Percentiles rank a stretch among this genome's conserved stretches.
These are phyloP conservation scores for Geotrichum siamense DNA, from an alignment of 1,139 yeast species.

Conservation along the genomic window DNA sequence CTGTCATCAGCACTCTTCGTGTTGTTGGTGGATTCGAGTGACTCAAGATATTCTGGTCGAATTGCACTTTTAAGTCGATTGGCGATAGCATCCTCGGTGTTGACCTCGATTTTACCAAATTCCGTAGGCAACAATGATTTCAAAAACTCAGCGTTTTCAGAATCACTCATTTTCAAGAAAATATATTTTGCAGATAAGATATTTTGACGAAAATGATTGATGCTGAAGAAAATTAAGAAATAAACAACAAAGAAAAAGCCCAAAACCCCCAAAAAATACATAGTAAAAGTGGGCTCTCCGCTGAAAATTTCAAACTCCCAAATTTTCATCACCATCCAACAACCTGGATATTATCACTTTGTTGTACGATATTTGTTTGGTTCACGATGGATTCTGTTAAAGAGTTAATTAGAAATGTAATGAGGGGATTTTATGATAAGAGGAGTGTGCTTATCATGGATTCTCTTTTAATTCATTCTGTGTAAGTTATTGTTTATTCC, in stretches of 20 bases:
- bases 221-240: no score
- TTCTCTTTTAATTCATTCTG: conserved; percentile 85
- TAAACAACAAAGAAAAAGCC: no score
- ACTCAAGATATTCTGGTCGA: conserved; percentile 10
- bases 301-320: no score
- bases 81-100: conserved; percentile 1
- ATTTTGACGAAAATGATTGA: no score
- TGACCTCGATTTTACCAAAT: conserved; percentile 14
- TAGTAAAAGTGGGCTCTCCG: no score
- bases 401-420: conserved; percentile 49
- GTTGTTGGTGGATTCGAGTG: background rate
- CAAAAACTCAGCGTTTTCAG: background rate
- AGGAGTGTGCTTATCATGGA: conserved; percentile 81
- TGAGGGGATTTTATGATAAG: conserved; percentile 79
- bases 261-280: no score
- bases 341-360: background rate
- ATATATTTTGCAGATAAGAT: no score
- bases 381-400: conserved; percentile 35
- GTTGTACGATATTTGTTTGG: background rate
- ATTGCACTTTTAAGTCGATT: conserved; percentile 10
- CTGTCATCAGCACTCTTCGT: conserved; percentile 4
- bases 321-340: no score
- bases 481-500: no score
- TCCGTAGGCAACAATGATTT: conserved; percentile 10
- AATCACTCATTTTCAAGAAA: background rate